A percentile compares a stretch with the other conserved stretches of the same genome.
Conservation (phyloP, 2,329 filamentous ascomycete species). For the Xylariaceae sp. region DNA sequence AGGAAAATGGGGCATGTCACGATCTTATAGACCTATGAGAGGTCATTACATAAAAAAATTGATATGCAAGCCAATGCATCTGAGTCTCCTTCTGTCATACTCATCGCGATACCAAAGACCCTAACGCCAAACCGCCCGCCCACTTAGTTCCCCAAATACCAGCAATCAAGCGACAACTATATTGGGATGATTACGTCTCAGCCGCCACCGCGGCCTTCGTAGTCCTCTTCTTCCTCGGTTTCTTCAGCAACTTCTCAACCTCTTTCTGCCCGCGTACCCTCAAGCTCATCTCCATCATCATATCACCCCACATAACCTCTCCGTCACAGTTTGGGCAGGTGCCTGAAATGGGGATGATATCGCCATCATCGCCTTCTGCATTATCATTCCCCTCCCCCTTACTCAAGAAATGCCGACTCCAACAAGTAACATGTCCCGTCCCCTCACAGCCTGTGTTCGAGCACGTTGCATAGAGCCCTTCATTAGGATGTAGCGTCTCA, state of each 20-base stretch:
- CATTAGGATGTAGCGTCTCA: constrained; percentile 40
- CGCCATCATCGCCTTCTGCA: constrained; percentile 26
- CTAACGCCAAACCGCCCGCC: neutral
- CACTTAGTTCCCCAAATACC: neutral
- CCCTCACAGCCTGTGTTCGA: constrained; percentile 50
- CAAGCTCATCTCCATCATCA: constrained; percentile 80
- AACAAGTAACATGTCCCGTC: constrained; percentile 58
- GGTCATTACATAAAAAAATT: no score
- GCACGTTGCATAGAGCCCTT: constrained; percentile 56
- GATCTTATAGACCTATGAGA: no score
- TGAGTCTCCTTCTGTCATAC: no score
- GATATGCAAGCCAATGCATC: no score
- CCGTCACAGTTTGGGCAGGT: constrained; percentile 66
- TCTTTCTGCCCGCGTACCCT: constrained; percentile 67
- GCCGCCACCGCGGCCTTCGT: neutral
- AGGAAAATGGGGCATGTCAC: no score
- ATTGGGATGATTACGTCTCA: no score
- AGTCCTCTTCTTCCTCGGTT: constrained; percentile 32
- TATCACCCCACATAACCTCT: constrained; percentile 64
- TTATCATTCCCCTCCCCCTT: neutral
- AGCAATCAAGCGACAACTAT: neutral
- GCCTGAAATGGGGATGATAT: constrained; percentile 64
- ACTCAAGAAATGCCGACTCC: constrained; percentile 49
- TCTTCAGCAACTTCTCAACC: constrained; percentile 64
- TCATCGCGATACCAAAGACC: neutral